These are phyloP conservation scores for Eucalyptus grandis DNA, from an alignment of 345 rosid species.

Conservation along the genomic window DNA sequence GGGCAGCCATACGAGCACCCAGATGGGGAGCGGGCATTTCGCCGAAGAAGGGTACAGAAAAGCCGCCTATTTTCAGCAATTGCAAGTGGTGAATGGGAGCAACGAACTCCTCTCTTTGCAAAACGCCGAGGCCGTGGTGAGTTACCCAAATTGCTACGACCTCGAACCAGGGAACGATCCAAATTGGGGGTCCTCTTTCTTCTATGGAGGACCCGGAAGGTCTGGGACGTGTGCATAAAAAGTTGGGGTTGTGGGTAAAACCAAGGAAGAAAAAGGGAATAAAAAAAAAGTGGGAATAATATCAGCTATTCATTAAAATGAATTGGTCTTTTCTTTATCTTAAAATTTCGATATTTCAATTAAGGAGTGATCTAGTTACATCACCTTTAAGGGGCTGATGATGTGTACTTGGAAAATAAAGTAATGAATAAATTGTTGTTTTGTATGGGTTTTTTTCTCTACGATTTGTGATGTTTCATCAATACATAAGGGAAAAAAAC, in stretches of 20 bases:
- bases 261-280: not conserved
- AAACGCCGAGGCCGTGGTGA: slow-evolving; percentile 59
- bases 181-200: slow-evolving; percentile 91
- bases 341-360: not conserved
- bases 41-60: slow-evolving; percentile 80
- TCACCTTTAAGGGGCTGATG: slow-evolving; percentile 2
- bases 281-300: not conserved
- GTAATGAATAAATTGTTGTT: slow-evolving; percentile 5
- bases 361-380: slow-evolving; percentile 18
- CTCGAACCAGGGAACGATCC: slow-evolving; percentile 68
- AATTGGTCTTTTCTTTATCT: slow-evolving; percentile 6
- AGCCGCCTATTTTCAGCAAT: slow-evolving; percentile 76
- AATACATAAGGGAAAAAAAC: not conserved
- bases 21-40: slow-evolving; percentile 97
- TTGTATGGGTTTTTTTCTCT: not conserved
- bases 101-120: slow-evolving; percentile 63
- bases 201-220: slow-evolving; percentile 95
- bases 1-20: slow-evolving; percentile 71
- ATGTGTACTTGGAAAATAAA: not conserved
- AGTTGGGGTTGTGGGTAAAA: not conserved
- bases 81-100: slow-evolving; percentile 88
- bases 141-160: slow-evolving; percentile 79
- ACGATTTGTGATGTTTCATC: slow-evolving; percentile 1
- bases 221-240: slow-evolving; percentile 72
- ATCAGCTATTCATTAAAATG: not conserved